phyloP scores from a whole-genome alignment of 2,329 filamentous ascomycete species.

The Parastagonospora nodorum region DNA sequence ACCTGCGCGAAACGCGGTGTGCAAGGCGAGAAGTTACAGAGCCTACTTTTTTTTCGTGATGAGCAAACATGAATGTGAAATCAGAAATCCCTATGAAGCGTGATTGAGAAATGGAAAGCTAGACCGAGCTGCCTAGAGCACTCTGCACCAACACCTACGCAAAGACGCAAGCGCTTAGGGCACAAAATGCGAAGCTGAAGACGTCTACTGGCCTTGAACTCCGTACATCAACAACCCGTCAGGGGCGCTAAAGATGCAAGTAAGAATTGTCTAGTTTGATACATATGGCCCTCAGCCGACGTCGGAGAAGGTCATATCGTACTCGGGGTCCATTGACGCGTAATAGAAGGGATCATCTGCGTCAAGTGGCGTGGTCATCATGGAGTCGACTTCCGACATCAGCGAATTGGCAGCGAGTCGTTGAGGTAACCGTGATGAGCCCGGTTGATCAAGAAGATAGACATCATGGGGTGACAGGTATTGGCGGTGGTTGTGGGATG shows the following conservation, averaged over 20 bases:
- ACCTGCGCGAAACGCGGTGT: too few species aligned
- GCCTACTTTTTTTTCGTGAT: too few species aligned
- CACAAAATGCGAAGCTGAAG: neutral
- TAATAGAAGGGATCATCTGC: too few species aligned
- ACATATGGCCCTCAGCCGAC: neutral
- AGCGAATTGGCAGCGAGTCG: neutral
- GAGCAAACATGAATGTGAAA: too few species aligned
- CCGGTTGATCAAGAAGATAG: conserved; percentile 1
- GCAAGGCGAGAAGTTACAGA: too few species aligned
- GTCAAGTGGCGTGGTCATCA: too few species aligned
- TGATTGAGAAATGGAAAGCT: too few species aligned
- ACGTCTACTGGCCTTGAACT: neutral
- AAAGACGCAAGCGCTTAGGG: neutral
- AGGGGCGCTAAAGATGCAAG: neutral
- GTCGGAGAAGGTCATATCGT: neutral
- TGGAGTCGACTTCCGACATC: neutral
- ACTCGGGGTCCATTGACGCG: too few species aligned
- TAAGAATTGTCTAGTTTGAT: neutral
- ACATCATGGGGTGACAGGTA: neutral
- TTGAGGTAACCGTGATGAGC: neutral
- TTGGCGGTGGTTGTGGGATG: neutral
- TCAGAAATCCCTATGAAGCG: too few species aligned
- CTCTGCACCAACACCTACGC: neutral
- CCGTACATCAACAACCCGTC: neutral
- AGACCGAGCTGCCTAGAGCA: too few species aligned